Conservation (phyloP, 371 early-diverging fungal species). For the Zopfochytrium polystomum region DNA sequence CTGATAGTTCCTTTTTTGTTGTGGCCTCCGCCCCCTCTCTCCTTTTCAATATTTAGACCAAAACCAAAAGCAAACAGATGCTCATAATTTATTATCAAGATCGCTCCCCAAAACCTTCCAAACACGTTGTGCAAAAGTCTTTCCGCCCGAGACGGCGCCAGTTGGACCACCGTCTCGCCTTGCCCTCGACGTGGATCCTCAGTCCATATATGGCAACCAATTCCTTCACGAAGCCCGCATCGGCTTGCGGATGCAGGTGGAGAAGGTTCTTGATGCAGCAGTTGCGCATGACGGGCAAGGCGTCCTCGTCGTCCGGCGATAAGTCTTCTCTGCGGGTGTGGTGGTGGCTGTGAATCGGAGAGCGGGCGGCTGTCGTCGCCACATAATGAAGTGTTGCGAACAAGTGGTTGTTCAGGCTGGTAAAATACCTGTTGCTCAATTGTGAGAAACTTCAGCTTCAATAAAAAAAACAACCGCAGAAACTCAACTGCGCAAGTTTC, state of each 20-base stretch:
- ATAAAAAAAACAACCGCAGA: conserved; percentile 1
- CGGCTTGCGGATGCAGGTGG: conserved; percentile 19
- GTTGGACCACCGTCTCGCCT: conserved; percentile 15
- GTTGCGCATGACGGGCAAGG: conserved; percentile 19
- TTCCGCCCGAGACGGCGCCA: too few relatives aligned
- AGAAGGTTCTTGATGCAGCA: conserved; percentile 16
- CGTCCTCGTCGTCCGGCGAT: too few relatives aligned
- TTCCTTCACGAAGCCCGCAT: conserved; percentile 13
- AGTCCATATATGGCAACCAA: conserved; percentile 12
- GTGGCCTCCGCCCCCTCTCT: too few relatives aligned
- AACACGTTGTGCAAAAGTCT: too few relatives aligned
- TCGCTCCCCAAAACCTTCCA: too few relatives aligned
- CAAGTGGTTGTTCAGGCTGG: conserved; percentile 15
- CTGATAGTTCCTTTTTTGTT: too few relatives aligned
- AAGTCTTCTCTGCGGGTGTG: conserved; percentile 9
- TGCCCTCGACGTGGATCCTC: conserved; percentile 10
- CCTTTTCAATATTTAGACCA: too few relatives aligned
- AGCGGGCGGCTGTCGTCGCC: too few relatives aligned
- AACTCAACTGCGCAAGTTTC: conserved; percentile 19
- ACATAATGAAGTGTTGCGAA: too few relatives aligned
- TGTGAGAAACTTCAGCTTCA: background rate
- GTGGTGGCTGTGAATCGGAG: conserved; percentile 11
- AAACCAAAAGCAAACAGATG: too few relatives aligned
- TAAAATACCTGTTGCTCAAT: conserved; percentile 10
- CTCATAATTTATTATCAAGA: too few relatives aligned